Evolutionary conservation across 768 basidiomycete genomes (phyloP).

Genomic region (Amanita fuliginea): DNA sequence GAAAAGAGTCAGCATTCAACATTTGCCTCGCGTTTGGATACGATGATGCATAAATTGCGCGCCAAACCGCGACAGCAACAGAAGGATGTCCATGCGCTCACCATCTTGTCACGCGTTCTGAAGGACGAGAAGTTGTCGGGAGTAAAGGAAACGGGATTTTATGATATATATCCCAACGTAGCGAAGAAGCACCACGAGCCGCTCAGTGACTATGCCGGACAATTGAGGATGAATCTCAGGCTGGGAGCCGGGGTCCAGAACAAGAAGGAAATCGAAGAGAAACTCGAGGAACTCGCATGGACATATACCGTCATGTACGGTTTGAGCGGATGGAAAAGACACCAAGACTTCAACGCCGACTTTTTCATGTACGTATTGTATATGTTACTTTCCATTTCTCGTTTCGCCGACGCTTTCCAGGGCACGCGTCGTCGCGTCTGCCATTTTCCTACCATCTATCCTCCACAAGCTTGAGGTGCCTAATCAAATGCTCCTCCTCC

Average conservation of each 20-base stretch:
- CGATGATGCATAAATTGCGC: not conserved
- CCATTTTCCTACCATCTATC: constrained; percentile 39
- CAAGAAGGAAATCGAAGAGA: constrained; percentile 24
- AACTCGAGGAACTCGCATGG: constrained; percentile 45
- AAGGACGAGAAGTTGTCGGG: constrained; percentile 24
- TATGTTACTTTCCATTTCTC: not conserved
- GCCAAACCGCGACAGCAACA: not conserved
- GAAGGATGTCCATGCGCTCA: constrained; percentile 26
- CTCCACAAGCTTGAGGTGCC: constrained; percentile 19
- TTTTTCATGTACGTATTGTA: constrained; percentile 42
- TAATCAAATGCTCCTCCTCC: constrained; percentile 35
- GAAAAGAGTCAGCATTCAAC: not conserved
- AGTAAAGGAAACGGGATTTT: not conserved
- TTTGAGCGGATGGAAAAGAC: constrained; percentile 16
- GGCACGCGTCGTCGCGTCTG: constrained; percentile 48
- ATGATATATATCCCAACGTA: constrained; percentile 16
- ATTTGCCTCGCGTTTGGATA: not conserved
- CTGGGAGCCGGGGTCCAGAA: not conserved
- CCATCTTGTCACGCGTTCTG: constrained; percentile 33
- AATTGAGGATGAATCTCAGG: constrained; percentile 14
- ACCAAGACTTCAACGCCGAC: constrained; percentile 28
- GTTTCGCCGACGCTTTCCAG: constrained; percentile 17
- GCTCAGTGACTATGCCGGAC: constrained; percentile 19
- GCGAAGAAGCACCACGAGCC: constrained; percentile 21
- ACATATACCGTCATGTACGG: constrained; percentile 32